Conservation (phyloP, 352 stramenopile genomes). For the Pythium scleroteichum region DNA sequence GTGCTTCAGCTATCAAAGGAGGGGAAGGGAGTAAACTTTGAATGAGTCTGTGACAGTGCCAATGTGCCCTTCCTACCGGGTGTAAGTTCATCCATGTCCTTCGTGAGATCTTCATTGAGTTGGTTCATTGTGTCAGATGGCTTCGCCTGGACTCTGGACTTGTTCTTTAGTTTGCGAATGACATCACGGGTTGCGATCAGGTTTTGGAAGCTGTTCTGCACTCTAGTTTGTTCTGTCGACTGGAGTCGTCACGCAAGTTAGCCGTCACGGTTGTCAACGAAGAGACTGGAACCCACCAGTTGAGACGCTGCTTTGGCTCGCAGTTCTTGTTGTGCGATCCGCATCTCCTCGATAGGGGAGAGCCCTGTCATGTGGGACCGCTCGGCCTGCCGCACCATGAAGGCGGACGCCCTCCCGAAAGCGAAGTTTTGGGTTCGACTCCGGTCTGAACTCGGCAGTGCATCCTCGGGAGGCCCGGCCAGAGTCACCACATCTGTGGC, state of each 20-base stretch:
- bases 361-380: conserved; percentile 67
- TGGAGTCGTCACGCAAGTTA: background rate
- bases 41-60: background rate
- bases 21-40: too few species aligned
- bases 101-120: conserved; percentile 26
- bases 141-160: conserved; percentile 42
- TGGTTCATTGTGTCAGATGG: conserved; percentile 37
- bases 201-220: conserved; percentile 51
- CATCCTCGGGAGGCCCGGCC: too few species aligned
- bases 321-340: conserved; percentile 76
- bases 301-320: conserved; percentile 67
- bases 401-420: conserved; percentile 41
- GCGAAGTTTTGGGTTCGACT: background rate
- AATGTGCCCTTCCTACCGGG: conserved; percentile 38
- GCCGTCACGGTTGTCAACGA: too few species aligned
- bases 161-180: conserved; percentile 59
- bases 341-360: conserved; percentile 86
- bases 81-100: conserved; percentile 80
- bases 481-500: too few species aligned
- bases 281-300: conserved; percentile 30
- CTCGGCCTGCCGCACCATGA: conserved; percentile 78
- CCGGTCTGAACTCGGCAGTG: too few species aligned
- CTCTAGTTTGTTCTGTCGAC: conserved; percentile 33
- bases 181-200: conserved; percentile 63
- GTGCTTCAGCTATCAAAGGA: conserved; percentile 59